A percentile compares a stretch with the other conserved stretches of the same genome.
Evolutionary conservation across 2,329 filamentous ascomycete genomes (phyloP).

Genomic region (Orbilia blumenaviensis): DNA sequence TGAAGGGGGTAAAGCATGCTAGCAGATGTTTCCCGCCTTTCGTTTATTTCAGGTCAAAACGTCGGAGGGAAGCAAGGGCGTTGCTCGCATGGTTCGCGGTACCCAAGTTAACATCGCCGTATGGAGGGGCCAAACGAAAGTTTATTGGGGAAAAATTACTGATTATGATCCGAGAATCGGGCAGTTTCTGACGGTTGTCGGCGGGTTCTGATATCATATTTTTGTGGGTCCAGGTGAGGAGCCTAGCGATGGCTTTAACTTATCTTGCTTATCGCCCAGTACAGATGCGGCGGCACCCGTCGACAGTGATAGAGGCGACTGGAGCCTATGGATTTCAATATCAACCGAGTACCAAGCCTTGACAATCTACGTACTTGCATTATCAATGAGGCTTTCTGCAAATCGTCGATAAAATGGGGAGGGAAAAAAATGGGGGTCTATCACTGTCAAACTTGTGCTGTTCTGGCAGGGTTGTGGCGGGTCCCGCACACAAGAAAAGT

Average conservation of each 20-base stretch:
- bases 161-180: constrained; percentile 30
- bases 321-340: constrained; percentile 15
- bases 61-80: constrained; percentile 33
- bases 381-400: constrained; percentile 38
- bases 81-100: constrained; percentile 10
- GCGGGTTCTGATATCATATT: constrained; percentile 28
- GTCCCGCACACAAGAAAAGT: constrained; percentile 14
- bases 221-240: not conserved
- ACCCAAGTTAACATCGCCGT: constrained; percentile 29
- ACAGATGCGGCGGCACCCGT: constrained; percentile 5
- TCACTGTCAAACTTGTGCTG: not conserved
- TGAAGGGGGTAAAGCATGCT: constrained; percentile 6
- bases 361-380: constrained; percentile 11
- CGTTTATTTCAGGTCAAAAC: constrained; percentile 1
- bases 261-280: constrained; percentile 33
- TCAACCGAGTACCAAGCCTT: constrained; percentile 19
- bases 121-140: constrained; percentile 10
- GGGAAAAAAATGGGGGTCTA: constrained; percentile 12
- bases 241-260: constrained; percentile 9
- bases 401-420: not conserved
- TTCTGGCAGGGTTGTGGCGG: constrained; percentile 35
- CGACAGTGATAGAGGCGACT: constrained; percentile 7
- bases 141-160: not conserved
- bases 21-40: constrained; percentile 12
- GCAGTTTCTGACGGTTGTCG: constrained; percentile 15